These are phyloP conservation scores for Nidula niveotomentosa DNA, from an alignment of 1,284 basidiomycete species.

Conservation along the genomic window DNA sequence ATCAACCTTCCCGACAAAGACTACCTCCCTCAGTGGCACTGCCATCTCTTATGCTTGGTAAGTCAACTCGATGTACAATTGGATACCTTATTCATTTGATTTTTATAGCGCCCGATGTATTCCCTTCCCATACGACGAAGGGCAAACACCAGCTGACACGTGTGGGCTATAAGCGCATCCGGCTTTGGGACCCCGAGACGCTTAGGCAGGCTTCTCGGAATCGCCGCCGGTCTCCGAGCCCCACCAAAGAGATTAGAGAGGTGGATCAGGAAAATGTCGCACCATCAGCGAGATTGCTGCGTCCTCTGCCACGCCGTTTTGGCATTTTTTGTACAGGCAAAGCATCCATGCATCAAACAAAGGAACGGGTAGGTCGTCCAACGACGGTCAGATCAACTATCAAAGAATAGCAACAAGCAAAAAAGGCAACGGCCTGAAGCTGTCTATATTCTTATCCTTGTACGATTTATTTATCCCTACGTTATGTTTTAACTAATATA, in stretches of 20 bases:
- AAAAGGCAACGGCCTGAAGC: too few species aligned
- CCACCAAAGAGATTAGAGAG: not conserved
- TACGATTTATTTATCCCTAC: too few species aligned
- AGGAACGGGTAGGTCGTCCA: conserved; percentile 10
- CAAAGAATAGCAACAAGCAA: not conserved
- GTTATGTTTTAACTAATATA: too few species aligned
- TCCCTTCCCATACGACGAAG: conserved; percentile 6
- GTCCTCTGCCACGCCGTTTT: conserved; percentile 23
- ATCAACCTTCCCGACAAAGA: not conserved
- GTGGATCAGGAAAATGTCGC: conserved; percentile 14
- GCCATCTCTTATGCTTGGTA: conserved; percentile 16
- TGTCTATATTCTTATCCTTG: too few species aligned
- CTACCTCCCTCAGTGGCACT: conserved; percentile 1
- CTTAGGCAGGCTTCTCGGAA: not conserved
- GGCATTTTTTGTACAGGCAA: conserved; percentile 31
- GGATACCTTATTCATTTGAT: not conserved
- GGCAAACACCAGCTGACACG: not conserved
- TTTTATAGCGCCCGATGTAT: conserved; percentile 20
- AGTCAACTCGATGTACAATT: conserved; percentile 7
- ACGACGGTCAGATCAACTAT: conserved; percentile 2
- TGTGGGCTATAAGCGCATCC: not conserved
- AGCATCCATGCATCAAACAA: conserved; percentile 23
- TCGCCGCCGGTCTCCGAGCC: conserved; percentile 3
- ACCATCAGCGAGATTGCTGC: conserved; percentile 10
- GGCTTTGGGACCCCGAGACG: conserved; percentile 5